phyloP scores from a whole-genome alignment of 179 eudicot species.

The Beta lomatogona region DNA sequence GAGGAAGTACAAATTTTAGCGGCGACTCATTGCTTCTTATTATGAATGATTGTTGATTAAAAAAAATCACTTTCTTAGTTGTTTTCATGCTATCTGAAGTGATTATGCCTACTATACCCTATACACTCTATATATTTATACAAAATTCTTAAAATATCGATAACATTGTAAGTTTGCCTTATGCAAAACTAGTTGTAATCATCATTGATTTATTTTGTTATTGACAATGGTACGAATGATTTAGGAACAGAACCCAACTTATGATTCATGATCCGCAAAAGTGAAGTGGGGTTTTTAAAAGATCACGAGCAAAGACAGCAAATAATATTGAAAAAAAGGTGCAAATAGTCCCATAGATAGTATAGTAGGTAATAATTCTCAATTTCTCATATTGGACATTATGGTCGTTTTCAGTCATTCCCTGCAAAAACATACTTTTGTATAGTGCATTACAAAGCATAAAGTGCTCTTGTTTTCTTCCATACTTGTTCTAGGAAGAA shows the following conservation, averaged over 20 bases:
- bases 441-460: neutral
- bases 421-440: neutral
- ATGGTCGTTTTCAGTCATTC: conserved; percentile 9
- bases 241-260: conserved; percentile 1
- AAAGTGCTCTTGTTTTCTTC: neutral
- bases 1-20: too few species aligned
- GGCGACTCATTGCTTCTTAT: too few species aligned
- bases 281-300: neutral
- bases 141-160: neutral
- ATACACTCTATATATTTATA: neutral
- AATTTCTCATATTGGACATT: conserved; percentile 1
- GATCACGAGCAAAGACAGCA: conserved; percentile 16
- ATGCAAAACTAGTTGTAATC: too few species aligned
- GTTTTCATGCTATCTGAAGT: neutral
- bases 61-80: too few species aligned
- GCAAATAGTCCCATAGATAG: neutral
- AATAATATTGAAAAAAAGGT: neutral
- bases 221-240: neutral
- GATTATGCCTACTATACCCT: neutral
- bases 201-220: too few species aligned
- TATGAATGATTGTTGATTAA: too few species aligned
- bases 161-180: too few species aligned
- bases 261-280: conserved; percentile 2
- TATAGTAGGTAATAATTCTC: neutral
- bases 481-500: conserved; percentile 4